These are phyloP conservation scores for Solanum acaule DNA, from an alignment of 257 asterid genomes.

Conservation along the genomic window DNA sequence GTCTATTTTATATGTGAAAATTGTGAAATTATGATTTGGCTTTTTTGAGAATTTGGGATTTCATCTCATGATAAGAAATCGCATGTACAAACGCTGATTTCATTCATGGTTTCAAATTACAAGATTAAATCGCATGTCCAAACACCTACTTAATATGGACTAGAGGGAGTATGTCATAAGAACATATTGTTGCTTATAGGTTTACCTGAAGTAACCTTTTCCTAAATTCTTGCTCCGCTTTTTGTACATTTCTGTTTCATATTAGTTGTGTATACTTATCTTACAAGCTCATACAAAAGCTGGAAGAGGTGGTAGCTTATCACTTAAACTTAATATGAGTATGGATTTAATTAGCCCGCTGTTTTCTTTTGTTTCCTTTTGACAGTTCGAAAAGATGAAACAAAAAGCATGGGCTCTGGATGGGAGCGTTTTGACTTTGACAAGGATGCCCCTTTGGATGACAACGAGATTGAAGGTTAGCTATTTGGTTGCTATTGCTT, in stretches of 20 bases:
- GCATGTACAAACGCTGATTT: not conserved
- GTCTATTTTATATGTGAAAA: not conserved
- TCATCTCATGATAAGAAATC: not conserved
- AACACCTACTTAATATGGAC: not conserved
- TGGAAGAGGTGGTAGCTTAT: not conserved
- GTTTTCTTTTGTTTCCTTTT: not conserved
- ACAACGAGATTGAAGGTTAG: slow-evolving; percentile 84
- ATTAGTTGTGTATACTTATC: not conserved
- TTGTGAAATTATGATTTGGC: not conserved
- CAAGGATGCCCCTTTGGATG: slow-evolving; percentile 92
- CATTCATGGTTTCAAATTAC: not conserved
- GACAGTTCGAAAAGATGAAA: slow-evolving; percentile 72
- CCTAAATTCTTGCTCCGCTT: not conserved
- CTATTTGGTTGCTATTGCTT: not conserved
- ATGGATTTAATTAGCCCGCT: not conserved
- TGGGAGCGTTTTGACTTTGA: slow-evolving; percentile 93
- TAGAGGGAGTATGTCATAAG: not conserved
- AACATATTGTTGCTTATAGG: not conserved
- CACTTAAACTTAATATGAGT: not conserved
- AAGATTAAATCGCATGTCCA: not conserved
- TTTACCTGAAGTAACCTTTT: not conserved
- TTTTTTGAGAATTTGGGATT: not conserved
- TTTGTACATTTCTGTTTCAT: not conserved
- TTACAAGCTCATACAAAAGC: not conserved
- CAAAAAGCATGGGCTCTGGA: slow-evolving; percentile 73